Percentiles rank a stretch among this genome's conserved stretches.
phyloP scores from a whole-genome alignment of 495 filamentous ascomycete genomes.

The Trichocladium antarcticum region DNA sequence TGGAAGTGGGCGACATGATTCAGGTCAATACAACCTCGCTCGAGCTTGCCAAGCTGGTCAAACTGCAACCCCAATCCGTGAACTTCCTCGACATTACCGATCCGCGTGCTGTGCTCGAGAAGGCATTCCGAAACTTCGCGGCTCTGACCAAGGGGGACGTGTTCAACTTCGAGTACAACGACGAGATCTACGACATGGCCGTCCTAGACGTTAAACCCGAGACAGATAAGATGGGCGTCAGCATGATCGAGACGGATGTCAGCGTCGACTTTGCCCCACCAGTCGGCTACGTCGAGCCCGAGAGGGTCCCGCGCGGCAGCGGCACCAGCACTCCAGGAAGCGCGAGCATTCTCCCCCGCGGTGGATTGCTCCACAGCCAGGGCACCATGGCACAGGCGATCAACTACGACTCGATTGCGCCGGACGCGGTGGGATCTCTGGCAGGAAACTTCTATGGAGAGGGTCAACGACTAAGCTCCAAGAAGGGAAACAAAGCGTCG shows the following conservation, averaged over 20 bases:
- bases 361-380: constrained; percentile 65
- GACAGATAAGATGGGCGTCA: constrained; percentile 65
- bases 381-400: constrained; percentile 95
- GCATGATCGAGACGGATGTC: constrained; percentile 88
- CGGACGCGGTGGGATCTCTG: constrained; percentile 52
- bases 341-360: constrained; percentile 41
- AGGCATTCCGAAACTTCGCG: constrained; percentile 87
- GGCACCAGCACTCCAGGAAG: constrained; percentile 48
- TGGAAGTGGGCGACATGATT: constrained; percentile 86
- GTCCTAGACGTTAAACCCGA: constrained; percentile 87
- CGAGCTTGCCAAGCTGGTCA: constrained; percentile 79
- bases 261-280: constrained; percentile 92
- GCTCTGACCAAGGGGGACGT: constrained; percentile 84
- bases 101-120: constrained; percentile 95
- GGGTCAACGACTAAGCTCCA: constrained; percentile 62
- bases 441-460: constrained; percentile 71
- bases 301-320: constrained; percentile 38
- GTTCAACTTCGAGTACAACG: constrained; percentile 93
- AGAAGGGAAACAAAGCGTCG: constrained; percentile 66
- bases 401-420: constrained; percentile 91
- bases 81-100: constrained; percentile 93
- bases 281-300: constrained; percentile 84
- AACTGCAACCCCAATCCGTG: constrained; percentile 84
- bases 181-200: constrained; percentile 80
- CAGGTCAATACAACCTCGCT: constrained; percentile 91